Percentiles rank a stretch among this genome's conserved stretches.
Evolutionary conservation across 495 filamentous ascomycete genomes (phyloP).

Genomic region (Penicillium silybi): DNA sequence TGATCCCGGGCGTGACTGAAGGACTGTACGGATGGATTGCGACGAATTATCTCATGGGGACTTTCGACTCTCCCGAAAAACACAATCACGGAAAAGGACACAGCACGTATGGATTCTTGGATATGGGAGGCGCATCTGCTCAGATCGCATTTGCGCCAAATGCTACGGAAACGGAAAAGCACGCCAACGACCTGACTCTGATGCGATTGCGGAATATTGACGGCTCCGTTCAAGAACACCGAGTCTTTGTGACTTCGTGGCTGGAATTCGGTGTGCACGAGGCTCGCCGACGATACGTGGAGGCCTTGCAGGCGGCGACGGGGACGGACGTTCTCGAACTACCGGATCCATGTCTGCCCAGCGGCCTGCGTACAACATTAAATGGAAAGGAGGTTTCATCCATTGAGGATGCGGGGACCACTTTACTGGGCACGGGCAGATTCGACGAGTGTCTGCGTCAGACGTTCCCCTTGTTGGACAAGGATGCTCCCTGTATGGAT

Average conservation of each 20-base stretch:
- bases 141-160: slow-evolving; percentile 98
- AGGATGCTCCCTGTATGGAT: slow-evolving; percentile 80
- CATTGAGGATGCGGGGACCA: slow-evolving; percentile 29
- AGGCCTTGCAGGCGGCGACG: slow-evolving; percentile 59
- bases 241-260: slow-evolving; percentile 95
- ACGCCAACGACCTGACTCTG: slow-evolving; percentile 84
- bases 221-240: slow-evolving; percentile 71
- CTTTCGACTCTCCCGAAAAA: slow-evolving; percentile 74
- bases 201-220: slow-evolving; percentile 78
- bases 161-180: slow-evolving; percentile 81
- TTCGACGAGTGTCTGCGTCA: slow-evolving; percentile 82
- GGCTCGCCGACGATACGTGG: slow-evolving; percentile 76
- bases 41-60: slow-evolving; percentile 94
- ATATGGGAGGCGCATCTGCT: slow-evolving; percentile 97
- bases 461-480: slow-evolving; percentile 84
- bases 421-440: slow-evolving; percentile 73
- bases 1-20: slow-evolving; percentile 96
- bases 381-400: slow-evolving; percentile 49
- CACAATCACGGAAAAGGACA: slow-evolving; percentile 82
- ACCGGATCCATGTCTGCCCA: slow-evolving; percentile 88
- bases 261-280: slow-evolving; percentile 93
- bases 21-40: slow-evolving; percentile 98
- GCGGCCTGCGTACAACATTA: slow-evolving; percentile 62
- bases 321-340: slow-evolving; percentile 57
- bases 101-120: slow-evolving; percentile 94